Base-by-base conservation (phyloP, 805 yeast species). In the Kurtzmaniella cleridarum region DNA sequence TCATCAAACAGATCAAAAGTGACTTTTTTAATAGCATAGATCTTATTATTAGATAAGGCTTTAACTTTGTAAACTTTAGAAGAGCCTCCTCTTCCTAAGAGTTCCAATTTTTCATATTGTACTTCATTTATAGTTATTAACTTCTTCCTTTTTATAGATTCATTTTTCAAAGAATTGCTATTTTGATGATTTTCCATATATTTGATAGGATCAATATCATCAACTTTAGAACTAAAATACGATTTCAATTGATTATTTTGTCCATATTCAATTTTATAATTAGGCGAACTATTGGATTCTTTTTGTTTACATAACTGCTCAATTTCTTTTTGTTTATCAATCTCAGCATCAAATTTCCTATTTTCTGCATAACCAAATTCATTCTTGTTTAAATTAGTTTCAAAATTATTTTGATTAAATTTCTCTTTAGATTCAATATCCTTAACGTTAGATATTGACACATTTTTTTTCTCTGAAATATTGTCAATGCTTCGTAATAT, bases 81-180 rank as follows among this genome's bases (percentile, higher is more conserved):
- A 0, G 96, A 76, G 0, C 97, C 98, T 18, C 97, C 98, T 57
- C 84, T 76, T 4, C 97, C 98, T 14, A 90, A 58, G 11, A 85
- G 65, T 52, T 88, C 96, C 20, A 85, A 62, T 41, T 82, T 75
- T 50, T 83, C 90, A 54, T 85, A 91, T 32, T 72, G 72, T 27
- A 70, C 71, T 2, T 75, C 79, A 55, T 88, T 85, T 15, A 69
- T 63, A 2, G 45, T 48, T 6, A 69, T 60, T 15, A 55, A 40
- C 43, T 63, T 62, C 30, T 54, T 57, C 27, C 50, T 50, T 14
- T 11, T 28, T 11, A 31, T 35, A 5, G 29, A n/a, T 14, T 14
- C 23, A 20, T 31, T 27, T 11, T 24, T 24, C 26, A 11, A 34
- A 10, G 28, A 9, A 27, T 30, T 23, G 30, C 15, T 10, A 32